These are phyloP conservation scores for Daedaleopsis nitida DNA, from an alignment of 768 basidiomycete genomes.

Conservation along the genomic window DNA sequence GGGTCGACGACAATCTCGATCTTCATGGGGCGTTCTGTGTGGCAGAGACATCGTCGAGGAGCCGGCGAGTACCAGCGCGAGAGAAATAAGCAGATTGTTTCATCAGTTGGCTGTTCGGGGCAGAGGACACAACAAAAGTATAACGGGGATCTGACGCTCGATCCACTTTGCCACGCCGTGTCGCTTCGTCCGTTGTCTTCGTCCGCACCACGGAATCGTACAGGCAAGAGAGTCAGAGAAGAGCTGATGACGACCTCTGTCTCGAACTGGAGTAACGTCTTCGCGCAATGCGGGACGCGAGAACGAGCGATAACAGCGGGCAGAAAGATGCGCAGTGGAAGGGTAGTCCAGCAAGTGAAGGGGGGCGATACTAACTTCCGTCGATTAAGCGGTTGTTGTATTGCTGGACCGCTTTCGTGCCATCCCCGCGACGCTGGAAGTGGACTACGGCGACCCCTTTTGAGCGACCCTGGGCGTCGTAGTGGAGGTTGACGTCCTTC, in stretches of 20 bases:
- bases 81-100: slow-evolving; percentile 35
- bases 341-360: slow-evolving; percentile 36
- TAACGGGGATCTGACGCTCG: slow-evolving; percentile 15
- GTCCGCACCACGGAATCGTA: slow-evolving; percentile 9
- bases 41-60: slow-evolving; percentile 25
- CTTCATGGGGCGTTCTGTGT: slow-evolving; percentile 94
- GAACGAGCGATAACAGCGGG: slow-evolving; percentile 11
- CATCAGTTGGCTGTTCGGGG: slow-evolving; percentile 39
- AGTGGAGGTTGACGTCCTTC: slow-evolving; percentile 80
- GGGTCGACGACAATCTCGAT: slow-evolving; percentile 97
- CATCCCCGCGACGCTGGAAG: slow-evolving; percentile 87
- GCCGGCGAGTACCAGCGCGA: slow-evolving; percentile 25
- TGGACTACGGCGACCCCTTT: slow-evolving; percentile 89
- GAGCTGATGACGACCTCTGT: neutral
- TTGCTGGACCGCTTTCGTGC: slow-evolving; percentile 85
- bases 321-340: slow-evolving; percentile 20
- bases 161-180: slow-evolving; percentile 11
- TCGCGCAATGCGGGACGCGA: neutral
- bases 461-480: slow-evolving; percentile 82
- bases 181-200: slow-evolving; percentile 17
- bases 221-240: neutral
- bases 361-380: slow-evolving; percentile 96
- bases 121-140: slow-evolving; percentile 33
- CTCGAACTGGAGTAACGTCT: slow-evolving; percentile 4
- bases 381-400: slow-evolving; percentile 99